Conservation (phyloP, 2,329 filamentous ascomycete genomes). For the Furcasterigmium sp. region DNA sequence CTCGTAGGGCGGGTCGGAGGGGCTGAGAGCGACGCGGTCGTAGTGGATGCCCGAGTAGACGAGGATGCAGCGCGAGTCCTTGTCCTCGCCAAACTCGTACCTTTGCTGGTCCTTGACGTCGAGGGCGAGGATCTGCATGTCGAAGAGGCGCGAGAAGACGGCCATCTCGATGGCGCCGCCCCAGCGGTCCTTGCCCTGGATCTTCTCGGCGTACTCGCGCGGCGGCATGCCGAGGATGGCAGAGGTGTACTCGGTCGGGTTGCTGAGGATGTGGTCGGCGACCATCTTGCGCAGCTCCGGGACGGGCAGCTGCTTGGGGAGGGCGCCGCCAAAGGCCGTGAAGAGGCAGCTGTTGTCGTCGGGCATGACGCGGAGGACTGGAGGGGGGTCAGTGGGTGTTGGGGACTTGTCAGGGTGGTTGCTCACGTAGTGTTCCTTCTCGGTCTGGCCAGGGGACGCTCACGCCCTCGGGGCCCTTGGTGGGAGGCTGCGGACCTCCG, state of each 20-base stretch:
- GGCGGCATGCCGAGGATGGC: slow-evolving; percentile 71
- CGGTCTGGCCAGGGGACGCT: slow-evolving; percentile 43
- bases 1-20: slow-evolving; percentile 50
- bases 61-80: slow-evolving; percentile 65
- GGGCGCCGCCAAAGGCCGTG: slow-evolving; percentile 75
- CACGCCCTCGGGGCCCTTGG: slow-evolving; percentile 22
- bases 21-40: slow-evolving; percentile 77
- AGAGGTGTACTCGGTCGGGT: slow-evolving; percentile 68
- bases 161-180: slow-evolving; percentile 87
- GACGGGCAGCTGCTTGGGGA: slow-evolving; percentile 52
- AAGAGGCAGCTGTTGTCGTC: slow-evolving; percentile 96
- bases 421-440: slow-evolving; percentile 45
- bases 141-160: slow-evolving; percentile 79
- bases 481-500: slow-evolving; percentile 5
- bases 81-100: slow-evolving; percentile 70
- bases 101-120: slow-evolving; percentile 53
- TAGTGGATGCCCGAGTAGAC: slow-evolving; percentile 94
- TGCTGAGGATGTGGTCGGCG: slow-evolving; percentile 69
- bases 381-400: slow-evolving; percentile 21
- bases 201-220: slow-evolving; percentile 74
- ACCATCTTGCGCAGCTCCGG: slow-evolving; percentile 67
- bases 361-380: slow-evolving; percentile 87
- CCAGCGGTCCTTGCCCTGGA: slow-evolving; percentile 77
- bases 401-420: background rate
- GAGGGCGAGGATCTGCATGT: slow-evolving; percentile 78